Percentiles rank a stretch among this genome's conserved stretches.
These are phyloP conservation scores for Talaromyces sp. DNA, from an alignment of 2,329 filamentous ascomycete species.

Conservation along the genomic window DNA sequence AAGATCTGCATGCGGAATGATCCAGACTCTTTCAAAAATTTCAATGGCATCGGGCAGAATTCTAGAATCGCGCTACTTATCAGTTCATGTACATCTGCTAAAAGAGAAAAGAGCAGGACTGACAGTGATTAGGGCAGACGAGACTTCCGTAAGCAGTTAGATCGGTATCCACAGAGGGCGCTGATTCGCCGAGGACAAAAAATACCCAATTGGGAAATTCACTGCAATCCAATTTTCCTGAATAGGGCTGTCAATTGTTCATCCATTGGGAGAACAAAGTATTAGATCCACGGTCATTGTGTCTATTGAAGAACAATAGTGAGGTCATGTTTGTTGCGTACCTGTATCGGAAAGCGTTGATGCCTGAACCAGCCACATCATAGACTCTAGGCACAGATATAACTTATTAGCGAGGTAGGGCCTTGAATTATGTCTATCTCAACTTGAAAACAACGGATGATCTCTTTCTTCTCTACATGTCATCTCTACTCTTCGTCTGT, in stretches of 20 bases:
- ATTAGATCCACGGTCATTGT: background rate
- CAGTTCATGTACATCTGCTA: background rate
- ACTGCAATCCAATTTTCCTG: background rate
- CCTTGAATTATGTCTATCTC: background rate
- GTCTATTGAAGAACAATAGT: background rate
- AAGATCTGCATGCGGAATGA: background rate
- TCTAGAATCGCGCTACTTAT: background rate
- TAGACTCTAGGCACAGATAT: background rate
- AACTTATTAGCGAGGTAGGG: background rate
- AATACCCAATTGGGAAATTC: background rate
- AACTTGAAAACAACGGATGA: background rate
- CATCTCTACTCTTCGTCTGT: background rate
- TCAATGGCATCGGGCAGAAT: background rate
- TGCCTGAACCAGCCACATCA: background rate
- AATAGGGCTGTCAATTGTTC: no score
- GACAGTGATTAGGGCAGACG: background rate
- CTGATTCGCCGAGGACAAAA: background rate
- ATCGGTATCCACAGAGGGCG: background rate
- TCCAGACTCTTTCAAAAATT: background rate
- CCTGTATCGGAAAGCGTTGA: background rate
- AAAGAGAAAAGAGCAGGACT: background rate
- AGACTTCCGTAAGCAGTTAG: background rate
- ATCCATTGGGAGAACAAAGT: no score
- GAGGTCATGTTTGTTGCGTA: background rate
- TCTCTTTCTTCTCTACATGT: slow-evolving; percentile 9